These are phyloP conservation scores for Rutstroemia sp. DNA, from an alignment of 2,329 filamentous ascomycete genomes.

Conservation along the genomic window DNA sequence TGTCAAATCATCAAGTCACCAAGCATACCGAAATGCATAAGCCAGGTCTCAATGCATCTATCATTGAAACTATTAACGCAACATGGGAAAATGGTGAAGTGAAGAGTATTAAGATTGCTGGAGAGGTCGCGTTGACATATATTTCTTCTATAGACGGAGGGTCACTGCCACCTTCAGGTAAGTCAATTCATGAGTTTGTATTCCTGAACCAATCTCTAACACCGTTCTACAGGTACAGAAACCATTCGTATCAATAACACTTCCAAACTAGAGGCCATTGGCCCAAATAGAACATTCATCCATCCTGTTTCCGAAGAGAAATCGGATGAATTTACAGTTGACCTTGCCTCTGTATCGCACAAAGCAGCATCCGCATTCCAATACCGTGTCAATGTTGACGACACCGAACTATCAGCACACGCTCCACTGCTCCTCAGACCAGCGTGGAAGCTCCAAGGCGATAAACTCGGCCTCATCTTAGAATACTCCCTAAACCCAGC, in stretches of 20 bases:
- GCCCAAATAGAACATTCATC: constrained; percentile 88
- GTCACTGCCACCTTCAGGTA: constrained; percentile 41
- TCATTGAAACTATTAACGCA: constrained; percentile 87
- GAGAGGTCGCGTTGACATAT: constrained; percentile 84
- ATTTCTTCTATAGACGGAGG: constrained; percentile 41
- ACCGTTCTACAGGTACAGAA: constrained; percentile 8
- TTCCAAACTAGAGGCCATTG: constrained; percentile 78
- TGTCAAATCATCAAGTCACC: constrained; percentile 59
- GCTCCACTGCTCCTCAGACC: constrained; percentile 56
- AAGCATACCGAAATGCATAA: constrained; percentile 77
- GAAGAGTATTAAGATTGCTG: constrained; percentile 67
- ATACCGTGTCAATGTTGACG: constrained; percentile 75
- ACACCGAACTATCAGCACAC: constrained; percentile 43
- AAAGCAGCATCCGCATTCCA: constrained; percentile 78
- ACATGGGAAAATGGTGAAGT: constrained; percentile 69
- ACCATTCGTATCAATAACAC: constrained; percentile 15
- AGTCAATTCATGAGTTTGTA: constrained; percentile 19
- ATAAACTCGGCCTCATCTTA: constrained; percentile 79
- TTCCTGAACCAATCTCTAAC: constrained; percentile 1
- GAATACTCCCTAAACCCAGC: constrained; percentile 76
- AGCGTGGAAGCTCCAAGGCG: constrained; percentile 72
- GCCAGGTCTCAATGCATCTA: constrained; percentile 76
- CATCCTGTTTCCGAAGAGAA: constrained; percentile 56
- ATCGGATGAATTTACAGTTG: constrained; percentile 73
- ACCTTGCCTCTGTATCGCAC: constrained; percentile 61